Base-by-base conservation (phyloP, 2,329 filamentous ascomycete genomes). In the Cladosporium sp. region DNA sequence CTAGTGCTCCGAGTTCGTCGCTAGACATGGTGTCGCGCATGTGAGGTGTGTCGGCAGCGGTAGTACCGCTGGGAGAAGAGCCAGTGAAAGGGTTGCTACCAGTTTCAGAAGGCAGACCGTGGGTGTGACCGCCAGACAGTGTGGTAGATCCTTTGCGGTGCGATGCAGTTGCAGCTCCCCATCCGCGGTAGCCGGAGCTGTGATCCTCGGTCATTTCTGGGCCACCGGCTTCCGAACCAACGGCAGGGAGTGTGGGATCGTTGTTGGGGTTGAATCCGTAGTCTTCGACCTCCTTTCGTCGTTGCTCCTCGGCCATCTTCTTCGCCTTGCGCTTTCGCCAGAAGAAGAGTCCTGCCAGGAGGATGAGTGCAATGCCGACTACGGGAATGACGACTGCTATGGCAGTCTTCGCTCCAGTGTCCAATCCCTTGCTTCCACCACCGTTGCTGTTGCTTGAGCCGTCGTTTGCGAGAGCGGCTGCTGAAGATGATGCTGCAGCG, bases 231-330 rank as follows among this genome's bases (percentile, higher is more conserved):
- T 77, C 77, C 39, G 71, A 73, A 76, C 82, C 78, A 53, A 79
- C 75, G 9, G 80, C 79, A 7, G 85, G 85, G 12, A 96, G 79
- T 0, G 89, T 91, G 0, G 92, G 91, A 70, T 97, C 92, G 60
- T 91, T 87, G 74, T 97, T 97, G n/a, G 94, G 94, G 73, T 97
- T 97, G 79, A 92, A 97, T 32, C 89, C 88, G 71, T 97, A 97
- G 70, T 97, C 94, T 72, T 97, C 93, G 10, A 97, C 91, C 74
- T 99, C 94, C 77, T 97, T 97, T 62, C 92, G 85, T 51, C 94
- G 85, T 67, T 92, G 85, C 71, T 97, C 94, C 69, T 94, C 91
- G 13, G 88, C 89, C 62, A 85, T 84, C 78, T 91, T 94, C 62
- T 87, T 85, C 67, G 89, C 86, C 77, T 95, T 96, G 62, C 91